These are phyloP conservation scores for Rickenella mellea DNA, from an alignment of 768 basidiomycete genomes.

Conservation along the genomic window DNA sequence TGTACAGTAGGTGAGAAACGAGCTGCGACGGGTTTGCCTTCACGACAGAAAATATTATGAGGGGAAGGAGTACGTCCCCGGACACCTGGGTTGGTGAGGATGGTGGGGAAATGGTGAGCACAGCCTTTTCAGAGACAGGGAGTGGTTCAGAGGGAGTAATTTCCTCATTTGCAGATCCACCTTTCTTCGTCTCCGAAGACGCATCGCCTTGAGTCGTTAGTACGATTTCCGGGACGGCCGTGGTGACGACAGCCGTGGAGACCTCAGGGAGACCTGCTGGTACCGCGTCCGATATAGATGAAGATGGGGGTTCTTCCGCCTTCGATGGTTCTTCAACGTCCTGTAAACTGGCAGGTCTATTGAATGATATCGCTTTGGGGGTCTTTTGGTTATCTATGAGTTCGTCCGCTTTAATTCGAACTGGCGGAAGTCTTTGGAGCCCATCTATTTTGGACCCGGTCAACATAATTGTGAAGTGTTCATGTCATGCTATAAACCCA, in stretches of 20 bases:
- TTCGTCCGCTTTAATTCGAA: slow-evolving; percentile 62
- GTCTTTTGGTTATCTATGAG: slow-evolving; percentile 27
- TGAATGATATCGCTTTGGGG: slow-evolving; percentile 3
- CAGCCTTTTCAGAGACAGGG: slow-evolving; percentile 11
- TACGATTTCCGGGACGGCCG: slow-evolving; percentile 14
- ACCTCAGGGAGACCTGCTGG: too few species aligned
- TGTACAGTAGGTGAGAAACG: slow-evolving; percentile 58
- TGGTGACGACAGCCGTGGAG: too few species aligned
- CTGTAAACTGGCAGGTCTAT: too few species aligned
- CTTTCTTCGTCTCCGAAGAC: slow-evolving; percentile 2
- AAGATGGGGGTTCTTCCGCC: too few species aligned
- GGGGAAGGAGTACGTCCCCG: slow-evolving; percentile 83
- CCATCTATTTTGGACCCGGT: slow-evolving; percentile 41
- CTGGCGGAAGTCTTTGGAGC: slow-evolving; percentile 60
- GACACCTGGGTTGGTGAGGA: slow-evolving; percentile 47
- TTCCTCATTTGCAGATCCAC: background rate
- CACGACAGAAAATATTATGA: slow-evolving; percentile 92
- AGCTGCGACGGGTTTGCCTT: slow-evolving; percentile 84
- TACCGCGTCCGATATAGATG: too few species aligned
- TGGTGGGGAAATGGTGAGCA: slow-evolving; percentile 6
- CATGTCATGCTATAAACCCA: slow-evolving; percentile 22
- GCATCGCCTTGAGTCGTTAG: slow-evolving; percentile 6
- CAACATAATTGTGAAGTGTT: background rate
- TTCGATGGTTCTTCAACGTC: too few species aligned
- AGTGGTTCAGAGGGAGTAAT: slow-evolving; percentile 7